Evolutionary conservation across 495 filamentous ascomycete species (phyloP).

Genomic region (Daldinia caldariorum): DNA sequence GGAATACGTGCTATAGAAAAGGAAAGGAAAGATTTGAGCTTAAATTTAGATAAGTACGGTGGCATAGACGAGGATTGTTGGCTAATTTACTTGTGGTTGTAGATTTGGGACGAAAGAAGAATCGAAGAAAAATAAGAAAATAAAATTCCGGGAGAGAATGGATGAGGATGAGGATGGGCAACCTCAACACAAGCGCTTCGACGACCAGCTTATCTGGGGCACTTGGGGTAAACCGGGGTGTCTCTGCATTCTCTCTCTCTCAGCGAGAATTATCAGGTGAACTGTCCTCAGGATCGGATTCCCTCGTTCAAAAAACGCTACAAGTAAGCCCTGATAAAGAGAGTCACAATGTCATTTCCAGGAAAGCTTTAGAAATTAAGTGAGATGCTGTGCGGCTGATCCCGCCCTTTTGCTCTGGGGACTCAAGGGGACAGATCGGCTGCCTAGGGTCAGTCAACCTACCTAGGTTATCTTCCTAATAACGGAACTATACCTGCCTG

Average conservation of each 20-base stretch:
- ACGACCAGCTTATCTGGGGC: constrained; percentile 22
- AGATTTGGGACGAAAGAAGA: neutral
- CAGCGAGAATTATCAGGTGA: constrained; percentile 45
- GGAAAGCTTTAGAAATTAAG: constrained; percentile 32
- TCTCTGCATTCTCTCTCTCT: constrained; percentile 4
- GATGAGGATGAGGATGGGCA: constrained; percentile 4
- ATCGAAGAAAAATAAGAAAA: constrained; percentile 10
- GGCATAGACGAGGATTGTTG: constrained; percentile 12
- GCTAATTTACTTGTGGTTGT: constrained; percentile 10
- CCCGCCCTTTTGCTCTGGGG: constrained; percentile 39
- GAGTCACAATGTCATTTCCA: constrained; percentile 37
- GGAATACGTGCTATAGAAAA: constrained; percentile 19
- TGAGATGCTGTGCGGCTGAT: constrained; percentile 51
- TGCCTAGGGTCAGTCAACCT: constrained; percentile 42
- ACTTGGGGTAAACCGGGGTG: constrained; percentile 8
- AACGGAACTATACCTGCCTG: constrained; percentile 33
- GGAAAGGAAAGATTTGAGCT: constrained; percentile 7
- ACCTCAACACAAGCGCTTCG: constrained; percentile 32
- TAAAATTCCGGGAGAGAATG: constrained; percentile 9
- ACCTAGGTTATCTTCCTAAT: constrained; percentile 14
- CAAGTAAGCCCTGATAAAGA: constrained; percentile 28
- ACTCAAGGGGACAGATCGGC: constrained; percentile 32
- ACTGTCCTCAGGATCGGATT: constrained; percentile 43
- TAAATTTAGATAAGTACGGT: constrained; percentile 26
- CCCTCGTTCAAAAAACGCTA: constrained; percentile 29